These are phyloP conservation scores for Emmonsiellopsis sp. DNA, from an alignment of 2,329 filamentous ascomycete species.

Conservation along the genomic window DNA sequence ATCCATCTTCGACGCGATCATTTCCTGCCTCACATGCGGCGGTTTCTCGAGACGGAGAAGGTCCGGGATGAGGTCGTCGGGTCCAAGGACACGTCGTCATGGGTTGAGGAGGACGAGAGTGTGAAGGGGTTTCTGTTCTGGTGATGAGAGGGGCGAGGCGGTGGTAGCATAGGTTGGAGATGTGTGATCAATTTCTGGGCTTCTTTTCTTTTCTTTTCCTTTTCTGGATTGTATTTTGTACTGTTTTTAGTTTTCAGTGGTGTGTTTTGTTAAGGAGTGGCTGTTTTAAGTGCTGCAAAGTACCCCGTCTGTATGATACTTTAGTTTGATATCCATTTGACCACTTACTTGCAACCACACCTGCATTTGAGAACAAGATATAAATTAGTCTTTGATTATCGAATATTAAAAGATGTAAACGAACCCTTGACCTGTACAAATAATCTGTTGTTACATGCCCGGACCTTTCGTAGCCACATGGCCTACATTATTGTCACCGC, in stretches of 20 bases:
- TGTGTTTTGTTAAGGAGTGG: too few species aligned
- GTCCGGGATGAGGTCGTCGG: background rate
- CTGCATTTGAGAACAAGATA: too few species aligned
- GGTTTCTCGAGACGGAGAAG: conserved; percentile 24
- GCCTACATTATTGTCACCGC: background rate
- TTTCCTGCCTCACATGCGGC: conserved; percentile 52
- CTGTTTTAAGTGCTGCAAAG: too few species aligned
- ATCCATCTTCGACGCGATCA: conserved; percentile 55
- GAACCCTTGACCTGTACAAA: too few species aligned
- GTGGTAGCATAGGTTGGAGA: background rate
- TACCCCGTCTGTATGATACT: too few species aligned
- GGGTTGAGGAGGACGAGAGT: background rate
- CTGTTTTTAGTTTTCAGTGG: too few species aligned
- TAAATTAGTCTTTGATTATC: too few species aligned
- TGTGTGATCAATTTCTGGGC: background rate
- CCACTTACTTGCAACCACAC: too few species aligned
- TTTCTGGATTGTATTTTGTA: background rate
- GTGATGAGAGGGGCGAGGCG: background rate
- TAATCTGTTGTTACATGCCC: too few species aligned
- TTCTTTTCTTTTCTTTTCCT: background rate
- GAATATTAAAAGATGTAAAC: too few species aligned
- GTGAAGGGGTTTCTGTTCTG: background rate
- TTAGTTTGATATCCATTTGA: too few species aligned
- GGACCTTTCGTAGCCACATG: too few species aligned
- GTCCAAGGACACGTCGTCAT: background rate